Conservation (phyloP, 73 alveolate genomes). For the Breviolum minutum region DNA sequence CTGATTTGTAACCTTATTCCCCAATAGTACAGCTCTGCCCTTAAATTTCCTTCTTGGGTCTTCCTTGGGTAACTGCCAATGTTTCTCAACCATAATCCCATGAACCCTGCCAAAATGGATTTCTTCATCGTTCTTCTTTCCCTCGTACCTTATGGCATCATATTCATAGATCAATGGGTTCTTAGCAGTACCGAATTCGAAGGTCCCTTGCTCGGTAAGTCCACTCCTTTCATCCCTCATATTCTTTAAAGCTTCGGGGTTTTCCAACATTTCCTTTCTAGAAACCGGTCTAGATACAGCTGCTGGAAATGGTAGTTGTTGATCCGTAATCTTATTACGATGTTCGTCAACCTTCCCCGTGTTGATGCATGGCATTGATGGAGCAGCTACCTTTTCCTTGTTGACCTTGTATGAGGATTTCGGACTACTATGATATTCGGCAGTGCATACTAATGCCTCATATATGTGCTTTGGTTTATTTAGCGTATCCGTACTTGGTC, state of each 20-base stretch:
- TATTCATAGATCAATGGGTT: background rate
- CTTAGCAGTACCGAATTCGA: background rate
- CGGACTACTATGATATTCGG: too few species aligned
- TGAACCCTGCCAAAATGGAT: constrained; percentile 11
- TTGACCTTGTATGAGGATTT: too few species aligned
- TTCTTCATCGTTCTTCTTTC: background rate
- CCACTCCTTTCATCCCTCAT: background rate
- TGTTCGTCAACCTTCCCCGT: too few species aligned
- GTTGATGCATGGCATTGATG: constrained; percentile 15
- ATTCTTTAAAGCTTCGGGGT: background rate
- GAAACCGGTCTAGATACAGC: too few species aligned
- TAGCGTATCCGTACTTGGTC: too few species aligned
- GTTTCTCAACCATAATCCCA: too few species aligned
- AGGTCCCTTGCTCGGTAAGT: too few species aligned
- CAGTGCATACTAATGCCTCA: too few species aligned
- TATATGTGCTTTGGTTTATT: background rate
- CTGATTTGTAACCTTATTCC: constrained; percentile 9
- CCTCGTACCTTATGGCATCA: background rate
- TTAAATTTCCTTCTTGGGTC: too few species aligned
- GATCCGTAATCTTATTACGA: background rate
- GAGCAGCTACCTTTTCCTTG: too few species aligned
- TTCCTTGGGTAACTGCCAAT: too few species aligned
- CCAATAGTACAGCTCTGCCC: background rate
- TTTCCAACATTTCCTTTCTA: background rate
- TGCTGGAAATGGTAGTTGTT: background rate